Evolutionary conservation across 352 stramenopile species (phyloP), one percentile per base, ranked within the genome.

Genomic region (Ophiocytium majus): DNA sequence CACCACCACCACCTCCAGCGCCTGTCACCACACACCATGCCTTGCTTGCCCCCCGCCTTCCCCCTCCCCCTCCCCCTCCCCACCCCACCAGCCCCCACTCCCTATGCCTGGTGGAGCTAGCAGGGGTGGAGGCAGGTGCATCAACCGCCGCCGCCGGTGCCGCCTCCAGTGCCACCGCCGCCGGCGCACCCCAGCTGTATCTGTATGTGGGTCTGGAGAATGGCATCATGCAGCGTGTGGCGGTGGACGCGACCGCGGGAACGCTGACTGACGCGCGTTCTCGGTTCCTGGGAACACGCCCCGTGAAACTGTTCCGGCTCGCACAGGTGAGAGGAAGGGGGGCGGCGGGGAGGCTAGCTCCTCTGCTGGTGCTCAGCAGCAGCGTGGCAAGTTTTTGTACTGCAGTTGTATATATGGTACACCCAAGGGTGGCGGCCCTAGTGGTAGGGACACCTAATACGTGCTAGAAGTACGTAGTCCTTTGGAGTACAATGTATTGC

Each of bases 241-340:
- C 91, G 36, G 92, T 98, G 36, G 95, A 98, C 86, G 91, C 91
- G 0, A 92, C 95, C 74, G 96, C 93, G 23, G 91, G 90, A 36
- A 89, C 84, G 5, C 36, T 93, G 0, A 84, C 80, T 9, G 91
- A 93, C 82, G 63, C 83, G 31, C 84, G 89, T 10, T 35, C 49
- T 34, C 63, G 85, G 34, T 91, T 91, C 76, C 80, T 91, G n/a
- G 89, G 89, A 63, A 90, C 92, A 10, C 96, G 96, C 80, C 94
- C 96, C 17, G 96, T 99, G 5, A 96, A 97, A 79, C 92, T 99
- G 23, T 97, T 97, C 75, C 94, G 95, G 31, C 92, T 99, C 31
- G 19, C 1, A 33, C 75, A 89, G 23, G 84, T 87, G 31, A 78
- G 43, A 14, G 14, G 5, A 57, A 57, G 14, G 43, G 43, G n/a